phyloP scores from a whole-genome alignment of 306 rosid species.

The Trichosanthes cucumerina region DNA sequence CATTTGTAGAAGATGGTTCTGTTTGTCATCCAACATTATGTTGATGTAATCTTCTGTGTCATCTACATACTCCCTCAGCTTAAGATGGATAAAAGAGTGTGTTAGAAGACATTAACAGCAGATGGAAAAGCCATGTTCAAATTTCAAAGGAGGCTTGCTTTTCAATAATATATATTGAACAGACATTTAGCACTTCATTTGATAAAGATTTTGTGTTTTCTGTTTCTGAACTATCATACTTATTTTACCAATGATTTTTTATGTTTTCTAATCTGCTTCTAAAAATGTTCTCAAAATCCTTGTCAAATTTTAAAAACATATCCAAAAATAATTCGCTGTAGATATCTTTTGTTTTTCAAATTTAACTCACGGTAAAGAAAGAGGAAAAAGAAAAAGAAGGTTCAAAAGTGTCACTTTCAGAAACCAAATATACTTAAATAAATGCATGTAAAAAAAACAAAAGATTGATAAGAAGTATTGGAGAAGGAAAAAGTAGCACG shows the following conservation, averaged over 20 bases:
- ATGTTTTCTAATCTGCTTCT: background rate
- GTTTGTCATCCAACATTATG: slow-evolving; percentile 99
- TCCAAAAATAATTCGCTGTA: background rate
- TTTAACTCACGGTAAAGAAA: background rate
- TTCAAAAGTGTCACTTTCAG: background rate
- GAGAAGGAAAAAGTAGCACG: background rate
- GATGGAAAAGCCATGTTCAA: background rate
- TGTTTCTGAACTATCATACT: background rate
- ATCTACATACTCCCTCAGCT: slow-evolving; percentile 95
- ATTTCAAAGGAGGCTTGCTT: background rate
- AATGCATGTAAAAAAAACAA: background rate
- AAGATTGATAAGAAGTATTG: background rate
- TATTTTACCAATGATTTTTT: background rate
- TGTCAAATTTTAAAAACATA: no score
- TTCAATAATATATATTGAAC: background rate
- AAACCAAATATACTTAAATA: background rate
- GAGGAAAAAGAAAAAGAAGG: no score
- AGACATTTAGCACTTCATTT: background rate
- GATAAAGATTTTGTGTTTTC: background rate
- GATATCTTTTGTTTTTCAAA: background rate
- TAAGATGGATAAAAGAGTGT: slow-evolving; percentile 1
- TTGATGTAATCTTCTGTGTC: slow-evolving; percentile 98
- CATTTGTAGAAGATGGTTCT: slow-evolving; percentile 95
- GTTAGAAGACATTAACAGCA: background rate
- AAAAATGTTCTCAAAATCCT: background rate